Conservation (phyloP, 768 basidiomycete species). For the Leccinum ochraceum region DNA sequence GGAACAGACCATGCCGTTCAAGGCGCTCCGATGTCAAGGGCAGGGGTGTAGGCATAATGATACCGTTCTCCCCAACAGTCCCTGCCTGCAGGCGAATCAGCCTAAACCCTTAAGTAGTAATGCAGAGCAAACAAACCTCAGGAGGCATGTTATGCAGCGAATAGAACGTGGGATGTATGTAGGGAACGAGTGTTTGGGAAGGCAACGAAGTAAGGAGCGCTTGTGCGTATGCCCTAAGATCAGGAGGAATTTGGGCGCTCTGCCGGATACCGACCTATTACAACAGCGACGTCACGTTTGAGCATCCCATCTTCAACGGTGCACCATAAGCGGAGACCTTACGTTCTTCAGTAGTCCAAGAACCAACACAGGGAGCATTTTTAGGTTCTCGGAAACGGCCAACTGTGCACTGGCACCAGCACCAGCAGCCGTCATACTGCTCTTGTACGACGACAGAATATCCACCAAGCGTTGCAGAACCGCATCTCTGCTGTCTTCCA, state of each 20-base stretch:
- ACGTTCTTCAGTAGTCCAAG: slow-evolving; percentile 96
- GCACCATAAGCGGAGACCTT: slow-evolving; percentile 27
- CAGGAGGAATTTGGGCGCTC: slow-evolving; percentile 95
- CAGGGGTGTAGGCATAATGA: slow-evolving; percentile 83
- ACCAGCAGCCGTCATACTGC: slow-evolving; percentile 92
- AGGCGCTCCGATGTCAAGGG: slow-evolving; percentile 94
- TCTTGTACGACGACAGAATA: slow-evolving; percentile 86
- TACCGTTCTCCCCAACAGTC: slow-evolving; percentile 85
- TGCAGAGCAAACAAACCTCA: slow-evolving; percentile 54
- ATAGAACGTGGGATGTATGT: slow-evolving; percentile 94
- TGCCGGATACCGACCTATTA: slow-evolving; percentile 87
- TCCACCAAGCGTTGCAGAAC: slow-evolving; percentile 83
- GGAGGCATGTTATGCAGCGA: slow-evolving; percentile 95
- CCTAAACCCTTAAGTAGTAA: not conserved
- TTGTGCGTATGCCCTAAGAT: slow-evolving; percentile 94
- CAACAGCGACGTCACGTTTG: not conserved
- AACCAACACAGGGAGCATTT: slow-evolving; percentile 88
- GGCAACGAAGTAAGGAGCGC: slow-evolving; percentile 89
- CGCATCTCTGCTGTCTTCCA: slow-evolving; percentile 90
- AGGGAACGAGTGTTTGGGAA: slow-evolving; percentile 87
- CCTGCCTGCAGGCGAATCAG: slow-evolving; percentile 63
- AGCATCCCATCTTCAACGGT: not conserved
- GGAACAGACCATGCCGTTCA: slow-evolving; percentile 91
- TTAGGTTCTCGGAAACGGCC: slow-evolving; percentile 90
- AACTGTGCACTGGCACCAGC: slow-evolving; percentile 93